Evolutionary conservation across 2,329 filamentous ascomycete species (phyloP), one percentile per base, ranked within the genome.

Genomic region (Xylaria sp.): DNA sequence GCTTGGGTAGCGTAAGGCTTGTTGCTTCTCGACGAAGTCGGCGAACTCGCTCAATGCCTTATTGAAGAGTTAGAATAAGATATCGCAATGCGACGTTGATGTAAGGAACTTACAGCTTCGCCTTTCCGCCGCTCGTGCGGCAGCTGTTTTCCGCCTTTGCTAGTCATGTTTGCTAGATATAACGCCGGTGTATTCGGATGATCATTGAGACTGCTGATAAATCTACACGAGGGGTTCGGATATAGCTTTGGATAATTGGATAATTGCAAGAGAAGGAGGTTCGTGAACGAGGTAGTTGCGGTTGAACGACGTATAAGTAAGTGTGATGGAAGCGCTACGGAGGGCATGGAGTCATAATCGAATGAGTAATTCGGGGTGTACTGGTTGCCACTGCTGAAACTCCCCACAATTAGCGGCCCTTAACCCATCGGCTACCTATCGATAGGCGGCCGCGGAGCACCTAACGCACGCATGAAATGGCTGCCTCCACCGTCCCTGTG

Each of bases 1-100:
- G 40, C 69, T 69, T 1, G 83, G 82, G 63, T 85, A 87, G 52
- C 89, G 87, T 45, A 87, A 74, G 13, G 87, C 86, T 73, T 97
- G 94, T 71, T 97, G 92, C 71, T 92, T 89, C 73, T 97, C 92
- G 62, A 97, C 94, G 68, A 97, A 97, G 68, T 99, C 94, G 72
- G 92, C 92, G 71, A 99, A 99, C 66, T 97, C 94, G 77, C 90
- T 94, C 51, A 99, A 82, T 11, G 93, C 92, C 81, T 83, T 45
- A 0, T 8, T 39, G 29, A 24, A n/a, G 46, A 24, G 24, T 60
- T 34, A 46, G 44, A 24, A 34, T 39, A 34, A 21, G 41, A 38
- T 34, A 34, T 18, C 21, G 52, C 39, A 48, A 43, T 17, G 24
- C 13, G 17, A 19, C 8, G 8, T 29, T 22, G 16, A 45, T 26